phyloP scores from a whole-genome alignment of 176 grass and related monocot genomes.

The Eleusine indica region DNA sequence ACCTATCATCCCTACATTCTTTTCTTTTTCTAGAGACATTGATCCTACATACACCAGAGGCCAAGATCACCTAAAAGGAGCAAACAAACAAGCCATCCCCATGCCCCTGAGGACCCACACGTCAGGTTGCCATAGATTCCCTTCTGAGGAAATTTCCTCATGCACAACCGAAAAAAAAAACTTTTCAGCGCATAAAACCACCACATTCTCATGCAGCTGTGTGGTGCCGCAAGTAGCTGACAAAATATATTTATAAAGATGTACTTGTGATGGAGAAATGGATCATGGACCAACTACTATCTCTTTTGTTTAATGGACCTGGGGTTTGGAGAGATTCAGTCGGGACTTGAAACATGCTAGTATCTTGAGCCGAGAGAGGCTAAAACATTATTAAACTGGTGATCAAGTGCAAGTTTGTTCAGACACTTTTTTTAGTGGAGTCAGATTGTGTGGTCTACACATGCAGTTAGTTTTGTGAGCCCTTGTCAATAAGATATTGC shows the following conservation, averaged over 20 bases:
- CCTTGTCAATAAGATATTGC: not conserved
- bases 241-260: not conserved
- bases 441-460: constrained; percentile 37
- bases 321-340: constrained; percentile 18
- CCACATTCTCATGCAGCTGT: not conserved
- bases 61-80: constrained; percentile 21
- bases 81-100: constrained; percentile 35
- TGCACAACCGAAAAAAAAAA: not conserved
- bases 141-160: constrained; percentile 10
- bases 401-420: constrained; percentile 39
- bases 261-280: constrained; percentile 50
- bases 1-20: constrained; percentile 25
- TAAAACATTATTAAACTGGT: constrained; percentile 19
- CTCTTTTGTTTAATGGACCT: constrained; percentile 26
- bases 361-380: not conserved
- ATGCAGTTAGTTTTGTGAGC: not conserved
- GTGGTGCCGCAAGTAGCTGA: not conserved
- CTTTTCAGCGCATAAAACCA: not conserved
- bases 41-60: constrained; percentile 7
- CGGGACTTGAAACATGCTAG: constrained; percentile 11
- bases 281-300: constrained; percentile 12
- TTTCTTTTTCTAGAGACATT: not conserved
- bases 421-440: not conserved
- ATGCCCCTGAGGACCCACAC: constrained; percentile 14
- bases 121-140: constrained; percentile 6